phyloP scores from a whole-genome alignment of 352 stramenopile genomes.

The Elongisporangium anandrum region DNA sequence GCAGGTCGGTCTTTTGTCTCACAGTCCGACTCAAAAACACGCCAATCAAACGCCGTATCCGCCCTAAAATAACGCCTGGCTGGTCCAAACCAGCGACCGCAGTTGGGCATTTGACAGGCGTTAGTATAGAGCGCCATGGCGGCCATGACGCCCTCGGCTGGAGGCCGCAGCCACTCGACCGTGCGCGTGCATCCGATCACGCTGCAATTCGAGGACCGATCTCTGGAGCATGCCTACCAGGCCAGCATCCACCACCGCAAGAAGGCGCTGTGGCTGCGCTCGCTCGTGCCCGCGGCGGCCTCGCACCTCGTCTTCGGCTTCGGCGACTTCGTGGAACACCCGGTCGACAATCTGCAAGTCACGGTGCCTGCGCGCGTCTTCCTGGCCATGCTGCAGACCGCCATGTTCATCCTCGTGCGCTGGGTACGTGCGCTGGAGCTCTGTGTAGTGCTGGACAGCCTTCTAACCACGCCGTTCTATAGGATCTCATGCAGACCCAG shows the following conservation, averaged over 20 bases:
- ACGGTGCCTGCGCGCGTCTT: constrained; percentile 67
- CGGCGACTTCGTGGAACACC: constrained; percentile 66
- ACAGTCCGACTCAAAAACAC: neutral
- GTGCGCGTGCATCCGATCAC: constrained; percentile 80
- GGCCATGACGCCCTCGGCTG: neutral
- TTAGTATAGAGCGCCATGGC: constrained; percentile 1
- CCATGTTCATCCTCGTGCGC: constrained; percentile 71
- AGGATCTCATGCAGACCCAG: constrained; percentile 60
- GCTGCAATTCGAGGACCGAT: constrained; percentile 70
- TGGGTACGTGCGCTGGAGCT: constrained; percentile 29
- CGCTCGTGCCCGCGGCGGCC: constrained; percentile 60
- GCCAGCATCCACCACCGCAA: constrained; percentile 65
- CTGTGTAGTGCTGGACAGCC: neutral
- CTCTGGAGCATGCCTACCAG: constrained; percentile 60
- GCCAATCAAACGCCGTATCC: neutral
- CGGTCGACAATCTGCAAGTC: constrained; percentile 59
- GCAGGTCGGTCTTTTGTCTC: neutral
- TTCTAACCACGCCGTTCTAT: neutral
- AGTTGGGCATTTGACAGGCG: neutral
- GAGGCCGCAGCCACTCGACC: constrained; percentile 56
- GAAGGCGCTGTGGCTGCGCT: constrained; percentile 81
- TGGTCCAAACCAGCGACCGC: neutral
- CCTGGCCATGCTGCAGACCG: constrained; percentile 64
- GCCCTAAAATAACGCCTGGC: neutral
- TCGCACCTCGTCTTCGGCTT: constrained; percentile 76